Percentiles rank a stretch among this genome's conserved stretches.
Conservation (phyloP, 805 yeast genomes). For the Metschnikowia corniflorae region DNA sequence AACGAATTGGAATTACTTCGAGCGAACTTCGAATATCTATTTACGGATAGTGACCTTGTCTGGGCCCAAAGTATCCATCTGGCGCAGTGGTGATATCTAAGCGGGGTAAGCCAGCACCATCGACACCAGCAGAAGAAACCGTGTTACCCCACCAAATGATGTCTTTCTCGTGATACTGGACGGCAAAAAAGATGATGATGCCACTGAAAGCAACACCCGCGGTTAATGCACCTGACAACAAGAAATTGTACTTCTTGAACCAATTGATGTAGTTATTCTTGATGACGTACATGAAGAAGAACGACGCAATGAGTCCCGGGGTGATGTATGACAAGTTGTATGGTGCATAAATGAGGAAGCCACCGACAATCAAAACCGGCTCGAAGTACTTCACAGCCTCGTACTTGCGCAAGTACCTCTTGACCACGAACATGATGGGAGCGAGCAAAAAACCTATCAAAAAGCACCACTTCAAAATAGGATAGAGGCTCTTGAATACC, state of each 20-base stretch:
- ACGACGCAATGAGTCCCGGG: conserved; percentile 26
- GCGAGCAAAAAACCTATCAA: conserved; percentile 31
- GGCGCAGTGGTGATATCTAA: conserved; percentile 13
- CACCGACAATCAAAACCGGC: conserved; percentile 34
- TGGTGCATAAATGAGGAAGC: conserved; percentile 30
- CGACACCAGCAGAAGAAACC: conserved; percentile 32
- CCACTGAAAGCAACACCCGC: conserved; percentile 36
- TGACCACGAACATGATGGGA: conserved; percentile 22
- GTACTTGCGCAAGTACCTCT: conserved; percentile 19
- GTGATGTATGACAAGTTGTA: conserved; percentile 31
- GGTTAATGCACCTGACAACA: conserved; percentile 27
- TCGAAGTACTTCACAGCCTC: conserved; percentile 27
- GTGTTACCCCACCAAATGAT: conserved; percentile 26
- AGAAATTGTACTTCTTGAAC: conserved; percentile 37
- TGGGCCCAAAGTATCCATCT: conserved; percentile 22
- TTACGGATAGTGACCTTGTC: conserved; percentile 19
- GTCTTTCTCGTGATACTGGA: conserved; percentile 28
- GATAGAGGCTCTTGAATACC: conserved; percentile 32
- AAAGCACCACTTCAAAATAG: conserved; percentile 32
- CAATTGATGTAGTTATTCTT: conserved; percentile 27
- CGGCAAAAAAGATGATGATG: conserved; percentile 37
- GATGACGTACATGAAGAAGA: conserved; percentile 27
- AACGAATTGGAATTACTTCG: not conserved
- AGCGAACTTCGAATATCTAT: no score
- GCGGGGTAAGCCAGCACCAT: conserved; percentile 19